Evolutionary conservation across 2,329 filamentous ascomycete genomes (phyloP).

Genomic region (Aphanocladium album): DNA sequence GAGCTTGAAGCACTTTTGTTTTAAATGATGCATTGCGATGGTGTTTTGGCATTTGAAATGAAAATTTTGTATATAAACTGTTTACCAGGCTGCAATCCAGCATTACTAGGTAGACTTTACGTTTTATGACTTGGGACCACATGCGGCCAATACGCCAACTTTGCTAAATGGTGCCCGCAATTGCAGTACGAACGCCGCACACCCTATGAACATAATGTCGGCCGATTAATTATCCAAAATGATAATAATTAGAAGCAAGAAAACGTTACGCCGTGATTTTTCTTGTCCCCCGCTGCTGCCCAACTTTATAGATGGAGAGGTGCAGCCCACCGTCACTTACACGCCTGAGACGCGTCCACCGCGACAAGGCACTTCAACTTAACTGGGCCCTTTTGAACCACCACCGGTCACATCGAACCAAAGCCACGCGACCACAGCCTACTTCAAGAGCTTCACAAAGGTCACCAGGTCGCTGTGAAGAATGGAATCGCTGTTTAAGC

Average conservation of each 20-base stretch:
- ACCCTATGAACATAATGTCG: too few relatives aligned
- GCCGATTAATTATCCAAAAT: too few relatives aligned
- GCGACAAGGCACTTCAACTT: conserved; percentile 4
- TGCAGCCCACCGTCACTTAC: neutral
- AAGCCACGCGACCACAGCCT: neutral
- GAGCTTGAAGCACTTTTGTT: neutral
- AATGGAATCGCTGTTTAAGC: conserved; percentile 41
- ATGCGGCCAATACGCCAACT: too few relatives aligned
- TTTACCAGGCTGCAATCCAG: neutral
- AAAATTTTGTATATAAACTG: neutral
- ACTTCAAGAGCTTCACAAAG: neutral
- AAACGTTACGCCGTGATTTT: neutral
- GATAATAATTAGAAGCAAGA: too few relatives aligned
- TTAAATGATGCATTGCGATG: conserved; percentile 1
- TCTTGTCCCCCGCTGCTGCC: neutral
- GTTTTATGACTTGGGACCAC: neutral
- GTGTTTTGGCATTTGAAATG: neutral
- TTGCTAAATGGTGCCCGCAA: too few relatives aligned
- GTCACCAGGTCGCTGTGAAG: neutral
- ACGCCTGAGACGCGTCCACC: neutral
- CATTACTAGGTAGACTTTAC: neutral
- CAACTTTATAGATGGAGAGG: neutral
- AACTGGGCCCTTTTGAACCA: neutral
- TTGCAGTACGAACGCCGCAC: too few relatives aligned
- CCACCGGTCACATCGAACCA: neutral